Conservation (phyloP, 2,329 filamentous ascomycete species). For the Phyllosticta paracitricarpa region DNA sequence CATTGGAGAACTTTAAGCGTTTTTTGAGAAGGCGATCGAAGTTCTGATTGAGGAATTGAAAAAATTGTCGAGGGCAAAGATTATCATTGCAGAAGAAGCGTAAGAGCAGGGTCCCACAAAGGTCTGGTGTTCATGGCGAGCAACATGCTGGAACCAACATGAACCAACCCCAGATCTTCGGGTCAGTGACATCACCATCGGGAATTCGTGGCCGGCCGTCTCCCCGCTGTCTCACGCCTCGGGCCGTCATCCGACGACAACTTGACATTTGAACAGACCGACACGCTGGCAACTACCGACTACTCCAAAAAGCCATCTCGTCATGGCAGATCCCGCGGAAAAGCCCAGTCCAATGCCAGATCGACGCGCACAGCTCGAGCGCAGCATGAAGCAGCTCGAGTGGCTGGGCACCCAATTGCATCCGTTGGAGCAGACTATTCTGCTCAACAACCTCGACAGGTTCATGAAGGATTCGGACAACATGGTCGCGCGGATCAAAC, state of each 20-base stretch:
- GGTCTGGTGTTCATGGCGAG: not conserved
- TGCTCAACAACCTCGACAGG: conserved; percentile 8
- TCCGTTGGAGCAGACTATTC: conserved; percentile 7
- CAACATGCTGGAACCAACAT: too few relatives aligned
- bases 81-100: not conserved
- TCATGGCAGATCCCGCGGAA: conserved; percentile 2
- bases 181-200: not conserved
- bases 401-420: conserved; percentile 5
- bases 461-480: conserved; percentile 5
- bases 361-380: not conserved
- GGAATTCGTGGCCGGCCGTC: not conserved
- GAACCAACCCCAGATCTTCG: too few relatives aligned
- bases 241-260: not conserved
- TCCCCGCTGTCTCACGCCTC: not conserved
- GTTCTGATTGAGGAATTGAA: not conserved
- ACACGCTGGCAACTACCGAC: not conserved
- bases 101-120: not conserved
- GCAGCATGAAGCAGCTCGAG: conserved; percentile 6
- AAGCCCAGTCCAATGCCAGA: not conserved
- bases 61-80: not conserved
- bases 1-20: not conserved
- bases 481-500: conserved; percentile 6
- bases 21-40: not conserved
- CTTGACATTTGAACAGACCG: too few relatives aligned
- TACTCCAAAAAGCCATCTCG: not conserved